These are phyloP conservation scores for Sugiyamaella castrensis DNA, from an alignment of 1,139 yeast species.

Conservation along the genomic window DNA sequence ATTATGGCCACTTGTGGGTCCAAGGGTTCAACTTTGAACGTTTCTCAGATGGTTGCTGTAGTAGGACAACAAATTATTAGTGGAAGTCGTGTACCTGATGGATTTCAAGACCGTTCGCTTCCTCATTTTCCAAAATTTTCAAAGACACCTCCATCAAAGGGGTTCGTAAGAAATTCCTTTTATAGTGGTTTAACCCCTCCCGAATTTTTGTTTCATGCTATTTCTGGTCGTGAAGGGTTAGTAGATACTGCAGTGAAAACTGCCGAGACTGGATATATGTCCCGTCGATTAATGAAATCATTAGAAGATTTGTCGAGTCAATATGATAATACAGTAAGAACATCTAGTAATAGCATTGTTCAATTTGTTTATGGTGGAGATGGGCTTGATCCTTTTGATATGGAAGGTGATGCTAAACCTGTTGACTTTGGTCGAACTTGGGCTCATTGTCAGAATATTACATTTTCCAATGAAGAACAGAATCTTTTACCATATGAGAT, in stretches of 20 bases:
- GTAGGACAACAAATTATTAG: constrained; percentile 99
- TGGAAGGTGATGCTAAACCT: constrained; percentile 98
- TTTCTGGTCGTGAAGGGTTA: constrained; percentile 98
- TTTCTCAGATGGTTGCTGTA: constrained; percentile 99
- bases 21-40: constrained; percentile 95
- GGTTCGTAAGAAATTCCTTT: constrained; percentile 95
- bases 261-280: constrained; percentile 99
- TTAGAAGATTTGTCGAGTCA: constrained; percentile 92
- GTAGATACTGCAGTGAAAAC: constrained; percentile 99
- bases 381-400: constrained; percentile 95
- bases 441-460: constrained; percentile 83
- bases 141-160: constrained; percentile 96
- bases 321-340: constrained; percentile 92
- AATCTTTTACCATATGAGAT: constrained; percentile 74
- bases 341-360: constrained; percentile 92
- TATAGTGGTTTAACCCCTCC: constrained; percentile 93
- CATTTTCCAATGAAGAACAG: constrained; percentile 53
- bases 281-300: constrained; percentile 97
- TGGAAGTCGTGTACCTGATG: constrained; percentile 99
- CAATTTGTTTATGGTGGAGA: constrained; percentile 99
- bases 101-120: constrained; percentile 95
- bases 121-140: constrained; percentile 97
- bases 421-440: constrained; percentile 92
- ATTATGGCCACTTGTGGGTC: constrained; percentile 99
- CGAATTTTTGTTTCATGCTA: constrained; percentile 96